phyloP scores from a whole-genome alignment of 2,329 filamentous ascomycete genomes.

The Didymella exigua region DNA sequence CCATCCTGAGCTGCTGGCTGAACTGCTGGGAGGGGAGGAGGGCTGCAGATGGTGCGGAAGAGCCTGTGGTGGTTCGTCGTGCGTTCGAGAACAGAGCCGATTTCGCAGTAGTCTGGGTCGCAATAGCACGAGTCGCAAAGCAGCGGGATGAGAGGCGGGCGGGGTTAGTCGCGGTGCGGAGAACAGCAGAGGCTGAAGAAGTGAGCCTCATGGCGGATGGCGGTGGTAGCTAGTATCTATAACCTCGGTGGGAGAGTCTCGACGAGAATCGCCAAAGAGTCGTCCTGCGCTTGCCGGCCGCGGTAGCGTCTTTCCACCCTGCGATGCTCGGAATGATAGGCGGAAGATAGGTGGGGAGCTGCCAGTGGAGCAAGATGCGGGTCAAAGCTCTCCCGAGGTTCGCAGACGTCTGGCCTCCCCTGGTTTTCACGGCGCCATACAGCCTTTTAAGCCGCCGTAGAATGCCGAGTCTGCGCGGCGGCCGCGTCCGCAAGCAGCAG shows the following conservation, averaged over 20 bases:
- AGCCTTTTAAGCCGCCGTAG: slow-evolving; percentile 19
- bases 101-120: slow-evolving; percentile 31
- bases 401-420: slow-evolving; percentile 2
- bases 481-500: slow-evolving; percentile 22
- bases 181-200: slow-evolving; percentile 34
- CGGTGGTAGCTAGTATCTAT: slow-evolving; percentile 22
- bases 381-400: slow-evolving; percentile 21
- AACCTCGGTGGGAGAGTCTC: slow-evolving; percentile 34
- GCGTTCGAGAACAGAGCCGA: slow-evolving; percentile 29
- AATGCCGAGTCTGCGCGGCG: slow-evolving; percentile 14
- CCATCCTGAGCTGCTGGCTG: slow-evolving; percentile 39
- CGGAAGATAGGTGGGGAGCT: slow-evolving; percentile 21
- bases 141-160: slow-evolving; percentile 29
- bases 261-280: slow-evolving; percentile 21
- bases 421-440: slow-evolving; percentile 17
- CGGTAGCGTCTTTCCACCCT: slow-evolving; percentile 23
- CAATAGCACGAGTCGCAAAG: slow-evolving; percentile 41
- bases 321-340: slow-evolving; percentile 22
- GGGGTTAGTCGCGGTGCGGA: slow-evolving; percentile 30
- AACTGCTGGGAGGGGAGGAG: slow-evolving; percentile 3
- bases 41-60: slow-evolving; percentile 14
- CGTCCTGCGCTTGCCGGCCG: slow-evolving; percentile 31
- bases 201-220: slow-evolving; percentile 38
- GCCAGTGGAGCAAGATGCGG: slow-evolving; percentile 30
- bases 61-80: slow-evolving; percentile 22